phyloP scores from a whole-genome alignment of 139 green algal genomes.

The Coelastrella sp. region DNA sequence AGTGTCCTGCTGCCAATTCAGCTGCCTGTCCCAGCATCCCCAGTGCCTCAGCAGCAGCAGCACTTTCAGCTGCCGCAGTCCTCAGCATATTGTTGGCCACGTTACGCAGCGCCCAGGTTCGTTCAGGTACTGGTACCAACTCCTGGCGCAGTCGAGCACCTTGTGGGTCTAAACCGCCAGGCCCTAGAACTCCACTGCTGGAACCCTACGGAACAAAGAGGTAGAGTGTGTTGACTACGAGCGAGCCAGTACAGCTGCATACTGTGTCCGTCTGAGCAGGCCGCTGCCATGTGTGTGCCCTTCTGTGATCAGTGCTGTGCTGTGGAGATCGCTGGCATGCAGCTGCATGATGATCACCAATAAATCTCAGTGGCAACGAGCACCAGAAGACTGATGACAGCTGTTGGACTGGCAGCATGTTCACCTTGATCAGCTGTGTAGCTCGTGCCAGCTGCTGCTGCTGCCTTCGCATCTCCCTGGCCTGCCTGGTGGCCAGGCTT shows the following conservation, averaged over 20 bases:
- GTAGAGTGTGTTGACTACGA: not conserved
- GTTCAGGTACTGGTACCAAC: conserved; percentile 57
- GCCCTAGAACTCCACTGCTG: not conserved
- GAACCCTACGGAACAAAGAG: conserved; percentile 7
- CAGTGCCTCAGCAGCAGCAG: conserved; percentile 44
- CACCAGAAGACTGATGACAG: not conserved
- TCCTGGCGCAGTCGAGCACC: conserved; percentile 9
- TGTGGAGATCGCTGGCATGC: not conserved
- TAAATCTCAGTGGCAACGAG: too few relatives aligned
- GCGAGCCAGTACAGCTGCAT: not conserved
- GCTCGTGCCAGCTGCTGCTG: conserved; percentile 34
- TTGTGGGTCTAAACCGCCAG: conserved; percentile 21
- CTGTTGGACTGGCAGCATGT: not conserved
- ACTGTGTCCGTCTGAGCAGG: not conserved
- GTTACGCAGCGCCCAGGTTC: conserved; percentile 62
- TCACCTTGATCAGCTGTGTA: conserved; percentile 30
- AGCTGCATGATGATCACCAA: not conserved
- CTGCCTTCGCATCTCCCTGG: conserved; percentile 44
- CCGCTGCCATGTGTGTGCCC: too few relatives aligned
- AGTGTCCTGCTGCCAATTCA: not conserved
- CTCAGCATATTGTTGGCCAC: conserved; percentile 61
- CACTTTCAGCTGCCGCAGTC: conserved; percentile 27
- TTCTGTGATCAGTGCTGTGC: too few relatives aligned
- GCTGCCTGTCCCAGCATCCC: conserved; percentile 52
- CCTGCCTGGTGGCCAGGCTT: conserved; percentile 42